Conservation (phyloP, 1,139 yeast genomes). For the Pichia kudriavzevii region DNA sequence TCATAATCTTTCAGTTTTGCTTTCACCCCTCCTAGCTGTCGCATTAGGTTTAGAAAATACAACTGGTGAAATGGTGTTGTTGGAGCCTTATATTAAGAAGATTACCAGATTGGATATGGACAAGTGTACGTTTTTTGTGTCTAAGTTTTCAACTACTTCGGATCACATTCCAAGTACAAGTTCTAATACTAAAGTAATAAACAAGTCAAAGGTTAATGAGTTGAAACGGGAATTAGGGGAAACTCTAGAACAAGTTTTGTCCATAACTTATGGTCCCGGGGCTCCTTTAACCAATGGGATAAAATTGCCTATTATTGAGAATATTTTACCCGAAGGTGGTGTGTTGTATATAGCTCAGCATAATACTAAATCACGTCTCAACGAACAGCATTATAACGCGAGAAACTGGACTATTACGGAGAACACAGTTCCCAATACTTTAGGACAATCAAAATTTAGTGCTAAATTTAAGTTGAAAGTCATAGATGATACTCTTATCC, state of each 20-base stretch:
- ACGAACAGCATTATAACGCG: too few relatives aligned
- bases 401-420: too few relatives aligned
- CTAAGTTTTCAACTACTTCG: constrained; percentile 44
- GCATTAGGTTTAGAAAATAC: constrained; percentile 48
- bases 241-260: constrained; percentile 5
- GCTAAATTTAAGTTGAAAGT: too few relatives aligned
- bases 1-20: background rate
- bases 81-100: constrained; percentile 35
- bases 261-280: constrained; percentile 5
- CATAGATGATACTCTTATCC: constrained; percentile 41
- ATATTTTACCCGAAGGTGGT: constrained; percentile 55
- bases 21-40: constrained; percentile 37
- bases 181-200: background rate
- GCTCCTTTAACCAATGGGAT: constrained; percentile 40
- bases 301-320: constrained; percentile 41
- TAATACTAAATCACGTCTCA: too few relatives aligned
- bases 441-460: too few relatives aligned
- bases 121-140: constrained; percentile 28
- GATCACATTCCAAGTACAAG: too few relatives aligned
- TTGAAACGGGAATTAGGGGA: constrained; percentile 18
- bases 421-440: too few relatives aligned
- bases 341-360: too few relatives aligned
- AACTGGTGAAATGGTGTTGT: constrained; percentile 48
- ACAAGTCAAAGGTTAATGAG: constrained; percentile 5
- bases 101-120: constrained; percentile 6